Percentiles rank a stretch among this genome's conserved stretches.
These are phyloP conservation scores for Aureoboletus auriporus DNA, from an alignment of 768 basidiomycete species.

Conservation along the genomic window DNA sequence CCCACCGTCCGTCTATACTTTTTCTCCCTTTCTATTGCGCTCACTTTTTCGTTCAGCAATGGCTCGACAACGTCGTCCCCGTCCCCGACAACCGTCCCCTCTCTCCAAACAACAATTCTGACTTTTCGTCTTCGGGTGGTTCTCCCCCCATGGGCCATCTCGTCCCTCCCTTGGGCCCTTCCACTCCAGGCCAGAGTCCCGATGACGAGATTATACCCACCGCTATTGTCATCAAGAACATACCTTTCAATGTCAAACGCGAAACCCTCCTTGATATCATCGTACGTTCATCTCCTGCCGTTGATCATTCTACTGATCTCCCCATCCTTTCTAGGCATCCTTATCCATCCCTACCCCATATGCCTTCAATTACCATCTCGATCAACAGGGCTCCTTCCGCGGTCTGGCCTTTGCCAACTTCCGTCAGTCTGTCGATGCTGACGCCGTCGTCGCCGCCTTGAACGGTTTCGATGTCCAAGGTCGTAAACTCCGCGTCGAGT, in stretches of 20 bases:
- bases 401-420: conserved; percentile 99
- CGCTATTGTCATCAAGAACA: conserved; percentile 99
- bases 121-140: conserved; percentile 84
- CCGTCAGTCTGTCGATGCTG: conserved; percentile 85
- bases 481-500: conserved; percentile 96
- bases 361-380: conserved; percentile 99
- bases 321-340: conserved; percentile 56
- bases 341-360: conserved; percentile 94
- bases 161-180: conserved; percentile 42
- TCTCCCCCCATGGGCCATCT: conserved; percentile 60
- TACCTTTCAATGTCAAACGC: conserved; percentile 97
- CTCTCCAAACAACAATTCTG: conserved; percentile 83
- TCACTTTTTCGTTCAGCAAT: conserved; percentile 55
- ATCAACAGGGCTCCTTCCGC: conserved; percentile 93
- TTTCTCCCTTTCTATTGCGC: conserved; percentile 20
- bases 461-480: conserved; percentile 97
- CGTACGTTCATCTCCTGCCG: conserved; percentile 45
- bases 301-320: conserved; percentile 7
- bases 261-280: conserved; percentile 97
- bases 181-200: conserved; percentile 46
- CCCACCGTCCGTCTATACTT: conserved; percentile 56
- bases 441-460: conserved; percentile 91
- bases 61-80: conserved; percentile 62
- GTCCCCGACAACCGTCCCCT: conserved; percentile 71
- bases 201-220: conserved; percentile 98